A percentile compares a stretch with the other conserved stretches of the same genome.
phyloP scores from a whole-genome alignment of 2,329 filamentous ascomycete genomes.

The Orbilia blumenaviensis region DNA sequence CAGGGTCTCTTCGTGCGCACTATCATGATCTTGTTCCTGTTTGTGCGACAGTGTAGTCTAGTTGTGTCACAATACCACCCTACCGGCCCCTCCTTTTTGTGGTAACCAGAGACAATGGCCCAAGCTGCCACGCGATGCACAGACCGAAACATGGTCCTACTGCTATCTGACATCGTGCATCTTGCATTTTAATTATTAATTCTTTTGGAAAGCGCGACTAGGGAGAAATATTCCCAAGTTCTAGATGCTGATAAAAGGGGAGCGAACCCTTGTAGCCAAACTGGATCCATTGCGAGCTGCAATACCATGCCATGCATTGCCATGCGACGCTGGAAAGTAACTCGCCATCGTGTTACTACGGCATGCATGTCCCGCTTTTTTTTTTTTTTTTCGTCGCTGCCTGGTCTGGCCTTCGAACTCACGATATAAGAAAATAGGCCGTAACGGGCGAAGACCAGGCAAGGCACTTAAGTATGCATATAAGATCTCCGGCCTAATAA shows the following conservation, averaged over 20 bases:
- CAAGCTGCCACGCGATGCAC: not conserved
- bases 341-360: constrained; percentile 31
- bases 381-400: too few relatives aligned
- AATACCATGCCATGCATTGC: constrained; percentile 27
- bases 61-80: not conserved
- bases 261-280: constrained; percentile 19
- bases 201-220: too few relatives aligned
- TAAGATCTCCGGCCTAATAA: constrained; percentile 36
- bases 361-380: constrained; percentile 23
- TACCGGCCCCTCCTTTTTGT: not conserved
- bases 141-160: not conserved
- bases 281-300: constrained; percentile 1
- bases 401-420: too few relatives aligned
- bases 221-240: constrained; percentile 1
- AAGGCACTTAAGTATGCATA: not conserved
- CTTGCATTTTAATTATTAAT: not conserved
- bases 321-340: not conserved
- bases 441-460: not conserved
- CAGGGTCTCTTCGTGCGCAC: too few relatives aligned
- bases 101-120: not conserved
- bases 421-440: not conserved
- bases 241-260: not conserved
- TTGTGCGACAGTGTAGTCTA: not conserved
- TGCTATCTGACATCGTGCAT: not conserved
- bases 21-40: not conserved